Evolutionary conservation across 108 stramenopile species (phyloP).

Genomic region (Pseudonitzschia delicatissima): DNA sequence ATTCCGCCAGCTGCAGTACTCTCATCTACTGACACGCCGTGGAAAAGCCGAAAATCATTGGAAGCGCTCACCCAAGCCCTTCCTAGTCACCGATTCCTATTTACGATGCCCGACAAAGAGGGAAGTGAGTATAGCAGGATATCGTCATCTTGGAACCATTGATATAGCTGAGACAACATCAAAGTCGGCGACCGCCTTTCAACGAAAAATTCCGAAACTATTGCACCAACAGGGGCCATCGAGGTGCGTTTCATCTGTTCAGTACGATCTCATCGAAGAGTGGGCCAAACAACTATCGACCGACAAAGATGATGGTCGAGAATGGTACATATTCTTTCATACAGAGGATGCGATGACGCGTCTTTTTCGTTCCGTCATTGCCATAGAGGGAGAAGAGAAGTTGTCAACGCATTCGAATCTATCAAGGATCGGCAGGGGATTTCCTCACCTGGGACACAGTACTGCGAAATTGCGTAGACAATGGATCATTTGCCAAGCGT

Average conservation of each 20-base stretch:
- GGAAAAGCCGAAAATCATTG: background rate
- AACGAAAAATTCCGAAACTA: background rate
- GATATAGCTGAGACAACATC: background rate
- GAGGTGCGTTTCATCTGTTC: background rate
- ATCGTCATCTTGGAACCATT: background rate
- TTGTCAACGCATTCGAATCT: background rate
- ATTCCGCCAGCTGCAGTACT: background rate
- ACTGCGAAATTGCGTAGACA: background rate
- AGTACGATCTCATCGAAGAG: background rate
- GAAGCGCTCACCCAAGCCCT: slow-evolving; percentile 1
- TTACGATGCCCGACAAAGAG: background rate
- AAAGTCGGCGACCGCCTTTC: background rate
- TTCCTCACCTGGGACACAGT: slow-evolving; percentile 6
- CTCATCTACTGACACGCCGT: background rate
- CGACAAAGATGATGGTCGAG: background rate
- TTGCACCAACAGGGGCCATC: background rate
- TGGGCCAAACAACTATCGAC: background rate
- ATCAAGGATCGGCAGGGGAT: background rate
- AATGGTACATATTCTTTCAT: background rate
- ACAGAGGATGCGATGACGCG: slow-evolving; percentile 1
- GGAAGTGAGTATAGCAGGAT: background rate
- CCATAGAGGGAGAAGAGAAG: background rate
- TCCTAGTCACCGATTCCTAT: background rate
- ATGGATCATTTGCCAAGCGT: background rate
- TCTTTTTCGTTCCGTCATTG: background rate